These are phyloP conservation scores for Russula dissimulans DNA, from an alignment of 768 basidiomycete species.

Conservation along the genomic window DNA sequence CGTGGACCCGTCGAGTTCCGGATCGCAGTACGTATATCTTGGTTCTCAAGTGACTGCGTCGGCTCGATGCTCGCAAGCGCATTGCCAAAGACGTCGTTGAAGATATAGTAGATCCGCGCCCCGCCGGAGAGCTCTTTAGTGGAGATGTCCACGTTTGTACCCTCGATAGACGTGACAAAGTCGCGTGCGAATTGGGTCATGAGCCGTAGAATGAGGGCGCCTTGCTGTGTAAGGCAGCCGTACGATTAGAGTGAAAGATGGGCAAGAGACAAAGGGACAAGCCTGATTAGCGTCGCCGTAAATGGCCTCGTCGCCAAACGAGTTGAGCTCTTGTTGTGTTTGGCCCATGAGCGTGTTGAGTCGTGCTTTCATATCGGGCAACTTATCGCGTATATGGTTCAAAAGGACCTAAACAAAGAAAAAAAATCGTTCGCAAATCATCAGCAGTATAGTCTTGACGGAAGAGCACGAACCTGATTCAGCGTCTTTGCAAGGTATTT, in stretches of 20 bases:
- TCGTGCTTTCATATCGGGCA: constrained; percentile 98
- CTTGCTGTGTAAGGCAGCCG: constrained; percentile 45
- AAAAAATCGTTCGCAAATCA: neutral
- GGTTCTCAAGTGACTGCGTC: constrained; percentile 81
- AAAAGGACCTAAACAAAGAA: constrained; percentile 61
- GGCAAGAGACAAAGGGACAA: neutral
- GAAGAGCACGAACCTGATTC: constrained; percentile 61
- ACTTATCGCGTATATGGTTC: constrained; percentile 96
- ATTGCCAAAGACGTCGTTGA: constrained; percentile 95
- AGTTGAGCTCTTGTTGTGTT: constrained; percentile 94
- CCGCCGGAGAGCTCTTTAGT: constrained; percentile 98
- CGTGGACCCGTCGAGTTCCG: constrained; percentile 96
- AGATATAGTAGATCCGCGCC: constrained; percentile 98
- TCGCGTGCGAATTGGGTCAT: constrained; percentile 99
- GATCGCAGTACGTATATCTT: constrained; percentile 96
- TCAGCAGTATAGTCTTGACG: neutral
- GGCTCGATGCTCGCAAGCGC: constrained; percentile 88
- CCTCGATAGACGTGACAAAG: constrained; percentile 95
- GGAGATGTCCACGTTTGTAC: constrained; percentile 90
- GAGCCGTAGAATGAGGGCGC: constrained; percentile 80
- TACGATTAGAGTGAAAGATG: neutral
- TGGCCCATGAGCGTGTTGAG: constrained; percentile 98
- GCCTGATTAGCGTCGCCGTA: constrained; percentile 88
- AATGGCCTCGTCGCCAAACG: constrained; percentile 89
- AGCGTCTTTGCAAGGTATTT: constrained; percentile 87